Conservation (phyloP, 2,329 filamentous ascomycete species). For the Emericellopsis atlantica region DNA sequence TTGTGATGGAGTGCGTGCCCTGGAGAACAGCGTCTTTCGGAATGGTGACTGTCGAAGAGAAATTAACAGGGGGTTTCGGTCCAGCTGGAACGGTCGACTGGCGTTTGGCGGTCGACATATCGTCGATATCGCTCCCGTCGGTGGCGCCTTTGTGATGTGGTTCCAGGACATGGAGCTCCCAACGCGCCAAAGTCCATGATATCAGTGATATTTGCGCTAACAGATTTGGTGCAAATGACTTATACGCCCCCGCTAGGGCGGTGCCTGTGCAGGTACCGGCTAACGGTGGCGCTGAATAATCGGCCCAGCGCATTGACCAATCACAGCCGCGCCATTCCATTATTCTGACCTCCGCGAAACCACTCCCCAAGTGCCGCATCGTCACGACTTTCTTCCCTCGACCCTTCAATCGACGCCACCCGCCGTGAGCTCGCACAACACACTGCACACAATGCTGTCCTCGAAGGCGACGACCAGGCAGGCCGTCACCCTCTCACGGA, state of each 20-base stretch:
- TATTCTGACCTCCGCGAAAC: slow-evolving; percentile 18
- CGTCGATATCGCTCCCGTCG: not conserved
- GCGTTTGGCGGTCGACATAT: slow-evolving; percentile 24
- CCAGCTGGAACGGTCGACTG: slow-evolving; percentile 44
- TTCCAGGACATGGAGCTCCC: not conserved
- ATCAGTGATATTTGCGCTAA: slow-evolving; percentile 4
- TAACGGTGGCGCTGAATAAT: slow-evolving; percentile 18
- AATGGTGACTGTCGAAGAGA: slow-evolving; percentile 47
- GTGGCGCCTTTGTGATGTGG: not conserved
- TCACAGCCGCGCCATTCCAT: slow-evolving; percentile 18
- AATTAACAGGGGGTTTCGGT: slow-evolving; percentile 48
- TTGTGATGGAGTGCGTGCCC: slow-evolving; percentile 66
- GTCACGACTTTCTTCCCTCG: slow-evolving; percentile 12
- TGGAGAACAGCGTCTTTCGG: slow-evolving; percentile 49
- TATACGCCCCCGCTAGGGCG: not conserved
- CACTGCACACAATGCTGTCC: slow-evolving; percentile 26
- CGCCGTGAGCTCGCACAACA: slow-evolving; percentile 6
- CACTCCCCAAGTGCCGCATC: slow-evolving; percentile 24
- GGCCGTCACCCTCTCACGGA: slow-evolving; percentile 26
- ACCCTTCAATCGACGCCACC: slow-evolving; percentile 9
- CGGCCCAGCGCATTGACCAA: slow-evolving; percentile 23
- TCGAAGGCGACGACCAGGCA: slow-evolving; percentile 26
- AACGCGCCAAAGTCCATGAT: not conserved
- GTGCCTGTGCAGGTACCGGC: slow-evolving; percentile 9
- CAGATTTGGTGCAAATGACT: slow-evolving; percentile 9